A percentile compares a stretch with the other conserved stretches of the same genome.
Evolutionary conservation across 805 yeast genomes (phyloP).

Genomic region (Saccharomycopsis microspora): DNA sequence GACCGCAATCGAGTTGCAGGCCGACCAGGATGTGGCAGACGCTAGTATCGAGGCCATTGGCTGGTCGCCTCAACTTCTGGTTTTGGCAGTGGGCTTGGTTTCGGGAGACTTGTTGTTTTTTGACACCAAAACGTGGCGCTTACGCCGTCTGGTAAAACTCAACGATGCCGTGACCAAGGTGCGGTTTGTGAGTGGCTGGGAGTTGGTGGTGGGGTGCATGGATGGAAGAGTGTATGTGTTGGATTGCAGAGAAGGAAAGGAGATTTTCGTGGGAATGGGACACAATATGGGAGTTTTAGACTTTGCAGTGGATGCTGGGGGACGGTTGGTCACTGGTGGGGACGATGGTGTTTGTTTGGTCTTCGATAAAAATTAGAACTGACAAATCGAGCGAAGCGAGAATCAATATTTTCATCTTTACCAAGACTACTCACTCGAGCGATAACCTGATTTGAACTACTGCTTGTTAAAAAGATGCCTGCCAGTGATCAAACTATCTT

Average conservation of each 20-base stretch:
- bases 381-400: no score
- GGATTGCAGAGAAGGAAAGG: slow-evolving; percentile 77
- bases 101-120: slow-evolving; percentile 77
- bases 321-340: slow-evolving; percentile 79
- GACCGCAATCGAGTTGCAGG: slow-evolving; percentile 48
- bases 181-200: slow-evolving; percentile 39
- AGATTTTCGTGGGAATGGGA: slow-evolving; percentile 71
- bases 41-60: slow-evolving; percentile 71
- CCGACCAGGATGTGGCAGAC: slow-evolving; percentile 46
- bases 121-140: slow-evolving; percentile 79
- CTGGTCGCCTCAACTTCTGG: slow-evolving; percentile 54
- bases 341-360: slow-evolving; percentile 92
- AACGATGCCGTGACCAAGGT: slow-evolving; percentile 83
- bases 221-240: slow-evolving; percentile 79
- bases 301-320: slow-evolving; percentile 58
- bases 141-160: slow-evolving; percentile 56
- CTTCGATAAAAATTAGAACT: slow-evolving; percentile 26
- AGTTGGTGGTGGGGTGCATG: slow-evolving; percentile 65
- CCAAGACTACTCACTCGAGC: no score
- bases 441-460: no score
- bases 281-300: slow-evolving; percentile 92
- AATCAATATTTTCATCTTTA: no score
- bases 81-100: slow-evolving; percentile 83
- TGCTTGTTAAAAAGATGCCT: no score
- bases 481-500: no score